phyloP scores from a whole-genome alignment of 495 filamentous ascomycete genomes.

The Astrothelium subdiscretum region DNA sequence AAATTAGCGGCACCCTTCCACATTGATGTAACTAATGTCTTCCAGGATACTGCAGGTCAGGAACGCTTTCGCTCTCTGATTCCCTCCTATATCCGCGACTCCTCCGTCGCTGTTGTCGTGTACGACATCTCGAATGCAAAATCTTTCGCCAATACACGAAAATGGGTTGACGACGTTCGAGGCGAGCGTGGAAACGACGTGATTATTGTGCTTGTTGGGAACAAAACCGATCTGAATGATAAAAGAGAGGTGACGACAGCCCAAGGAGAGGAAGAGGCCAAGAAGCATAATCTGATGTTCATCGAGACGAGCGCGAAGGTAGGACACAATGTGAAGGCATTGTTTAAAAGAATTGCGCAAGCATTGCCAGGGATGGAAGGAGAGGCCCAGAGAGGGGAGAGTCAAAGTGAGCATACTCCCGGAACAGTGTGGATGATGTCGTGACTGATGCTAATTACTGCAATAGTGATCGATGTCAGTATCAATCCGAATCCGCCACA shows the following conservation, averaged over 20 bases:
- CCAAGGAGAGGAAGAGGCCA: constrained; percentile 97
- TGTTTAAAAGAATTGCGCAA: constrained; percentile 95
- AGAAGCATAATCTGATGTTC: constrained; percentile 92
- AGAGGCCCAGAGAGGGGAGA: constrained; percentile 27
- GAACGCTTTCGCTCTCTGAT: constrained; percentile 95
- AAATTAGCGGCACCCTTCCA: not conserved
- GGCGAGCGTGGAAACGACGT: constrained; percentile 95
- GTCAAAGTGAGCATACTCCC: constrained; percentile 28
- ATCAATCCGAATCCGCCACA: constrained; percentile 61
- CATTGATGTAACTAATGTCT: not conserved
- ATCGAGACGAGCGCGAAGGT: constrained; percentile 98
- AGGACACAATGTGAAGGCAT: constrained; percentile 92
- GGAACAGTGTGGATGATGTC: not conserved
- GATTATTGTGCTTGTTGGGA: constrained; percentile 95
- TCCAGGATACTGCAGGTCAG: constrained; percentile 78
- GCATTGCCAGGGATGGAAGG: constrained; percentile 97
- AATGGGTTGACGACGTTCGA: constrained; percentile 98
- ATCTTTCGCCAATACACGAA: constrained; percentile 92
- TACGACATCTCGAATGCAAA: constrained; percentile 97
- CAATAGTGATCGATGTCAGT: constrained; percentile 84
- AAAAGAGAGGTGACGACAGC: constrained; percentile 90
- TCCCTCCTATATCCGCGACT: constrained; percentile 96
- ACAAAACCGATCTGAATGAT: constrained; percentile 97
- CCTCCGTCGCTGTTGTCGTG: constrained; percentile 90
- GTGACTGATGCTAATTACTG: constrained; percentile 14